Conservation (phyloP, 306 rosid genomes). For the Inga leiocalycina region DNA sequence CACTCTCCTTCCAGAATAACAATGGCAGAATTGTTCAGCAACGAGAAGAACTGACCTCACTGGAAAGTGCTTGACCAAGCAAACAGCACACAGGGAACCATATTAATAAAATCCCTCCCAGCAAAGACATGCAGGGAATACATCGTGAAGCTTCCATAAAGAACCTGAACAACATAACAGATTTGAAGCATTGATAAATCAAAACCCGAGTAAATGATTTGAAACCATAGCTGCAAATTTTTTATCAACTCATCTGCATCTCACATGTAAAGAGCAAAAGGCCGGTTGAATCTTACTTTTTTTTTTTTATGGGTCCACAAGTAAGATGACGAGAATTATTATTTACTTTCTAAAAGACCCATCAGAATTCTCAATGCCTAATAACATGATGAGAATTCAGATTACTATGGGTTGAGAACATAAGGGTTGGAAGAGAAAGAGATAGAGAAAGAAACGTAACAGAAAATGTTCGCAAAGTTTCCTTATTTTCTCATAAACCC, state of each 20-base stretch:
- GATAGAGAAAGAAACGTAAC: background rate
- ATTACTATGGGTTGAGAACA: too few relatives aligned
- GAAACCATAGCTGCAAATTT: background rate
- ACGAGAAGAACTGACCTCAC: slow-evolving; percentile 51
- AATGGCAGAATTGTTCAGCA: slow-evolving; percentile 4
- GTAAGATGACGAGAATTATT: background rate
- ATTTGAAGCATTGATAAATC: background rate
- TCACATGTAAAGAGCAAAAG: background rate
- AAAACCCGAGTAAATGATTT: background rate
- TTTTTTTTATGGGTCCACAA: background rate
- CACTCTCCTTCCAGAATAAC: background rate
- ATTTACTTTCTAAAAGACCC: background rate
- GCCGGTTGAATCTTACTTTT: background rate
- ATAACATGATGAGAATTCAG: background rate
- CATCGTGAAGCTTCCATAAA: slow-evolving; percentile 38
- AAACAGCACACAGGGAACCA: slow-evolving; percentile 43
- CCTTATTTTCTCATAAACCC: background rate
- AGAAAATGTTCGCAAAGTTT: background rate
- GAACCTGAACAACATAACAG: slow-evolving; percentile 38
- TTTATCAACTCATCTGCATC: background rate
- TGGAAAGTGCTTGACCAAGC: slow-evolving; percentile 42
- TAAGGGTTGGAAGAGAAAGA: background rate
- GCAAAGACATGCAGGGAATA: slow-evolving; percentile 34
- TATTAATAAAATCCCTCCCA: slow-evolving; percentile 43
- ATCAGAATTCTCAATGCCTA: background rate